Base-by-base conservation (phyloP, 2,329 filamentous ascomycete species). In the Xylariomycetidae sp. region DNA sequence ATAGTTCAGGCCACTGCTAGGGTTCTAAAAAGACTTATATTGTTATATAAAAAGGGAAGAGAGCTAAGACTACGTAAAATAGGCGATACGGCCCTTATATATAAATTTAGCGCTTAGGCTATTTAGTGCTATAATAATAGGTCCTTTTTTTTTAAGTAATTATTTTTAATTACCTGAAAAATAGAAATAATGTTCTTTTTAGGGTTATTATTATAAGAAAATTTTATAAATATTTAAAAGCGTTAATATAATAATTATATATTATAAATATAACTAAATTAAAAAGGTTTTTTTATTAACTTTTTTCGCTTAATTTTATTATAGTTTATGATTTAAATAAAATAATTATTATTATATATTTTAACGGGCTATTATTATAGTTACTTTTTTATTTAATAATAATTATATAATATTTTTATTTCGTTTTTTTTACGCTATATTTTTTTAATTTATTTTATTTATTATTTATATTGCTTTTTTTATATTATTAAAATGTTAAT, bases 131-230 rank as follows among this genome's bases (percentile, higher is more conserved):
- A 23, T n/a, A n/a, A n/a, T 8, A 23, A n/a, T n/a, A n/a, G n/a
- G n/a, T n/a, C n/a, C n/a, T n/a, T n/a, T n/a, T n/a, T n/a, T n/a
- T n/a, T n/a, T n/a, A n/a, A n/a, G n/a, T n/a, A n/a, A n/a, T n/a
- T n/a, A n/a, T n/a, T n/a, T n/a, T n/a, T 31, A 16, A 10, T 23
- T 5, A 25, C 37, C 33, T 31, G 37, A 40, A 33, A 31, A 6
- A 27, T 19, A 19, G 27, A 28, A 37, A 14, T 16, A n/a, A 32
- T 18, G 15, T 11, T 9, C 37, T 27, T 19, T 27, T 26, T 27
- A 36, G 33, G 30, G 37, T 23, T 27, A 23, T 33, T 27, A 14
- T 13, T 27, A 9, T 14, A 13, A 9, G 16, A 7, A 27, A 14
- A 14, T 27, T 27, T 27, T 27, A 9, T 27, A 27, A 14, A 14